Evolutionary conservation across 129 eudicot genomes (phyloP).

Genomic region (Artemisia tridentata): DNA sequence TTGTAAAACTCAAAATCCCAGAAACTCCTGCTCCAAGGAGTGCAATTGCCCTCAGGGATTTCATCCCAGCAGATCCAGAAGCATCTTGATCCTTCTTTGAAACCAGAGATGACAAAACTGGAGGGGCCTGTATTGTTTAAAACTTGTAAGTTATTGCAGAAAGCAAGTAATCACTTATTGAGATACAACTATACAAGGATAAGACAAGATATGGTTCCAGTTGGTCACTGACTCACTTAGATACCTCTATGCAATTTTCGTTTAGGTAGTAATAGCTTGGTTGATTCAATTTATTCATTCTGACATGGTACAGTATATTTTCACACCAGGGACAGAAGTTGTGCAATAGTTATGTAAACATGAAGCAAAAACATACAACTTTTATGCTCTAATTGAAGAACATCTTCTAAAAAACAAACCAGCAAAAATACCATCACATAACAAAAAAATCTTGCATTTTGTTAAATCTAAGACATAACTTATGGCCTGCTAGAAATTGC

Average conservation of each 20-base stretch:
- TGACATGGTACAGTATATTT: background rate
- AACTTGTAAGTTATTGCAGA: constrained; percentile 10
- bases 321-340: background rate
- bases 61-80: constrained; percentile 53
- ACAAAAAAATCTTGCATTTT: no score
- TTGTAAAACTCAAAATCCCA: constrained; percentile 70
- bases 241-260: background rate
- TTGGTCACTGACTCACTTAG: background rate
- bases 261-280: background rate
- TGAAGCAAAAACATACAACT: background rate
- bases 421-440: no score
- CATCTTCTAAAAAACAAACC: background rate
- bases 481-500: background rate
- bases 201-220: background rate
- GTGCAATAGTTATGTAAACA: background rate
- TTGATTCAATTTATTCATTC: background rate
- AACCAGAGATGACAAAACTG: constrained; percentile 56
- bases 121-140: constrained; percentile 48
- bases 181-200: background rate
- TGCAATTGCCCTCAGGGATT: constrained; percentile 67
- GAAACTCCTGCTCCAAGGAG: constrained; percentile 87
- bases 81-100: constrained; percentile 65
- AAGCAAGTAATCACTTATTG: background rate
- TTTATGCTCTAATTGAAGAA: background rate
- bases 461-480: no score